A percentile compares a stretch with the other conserved stretches of the same genome.
These are phyloP conservation scores for Vaccinium vitisidaea DNA, from an alignment of 148 eudicot species.

Conservation along the genomic window DNA sequence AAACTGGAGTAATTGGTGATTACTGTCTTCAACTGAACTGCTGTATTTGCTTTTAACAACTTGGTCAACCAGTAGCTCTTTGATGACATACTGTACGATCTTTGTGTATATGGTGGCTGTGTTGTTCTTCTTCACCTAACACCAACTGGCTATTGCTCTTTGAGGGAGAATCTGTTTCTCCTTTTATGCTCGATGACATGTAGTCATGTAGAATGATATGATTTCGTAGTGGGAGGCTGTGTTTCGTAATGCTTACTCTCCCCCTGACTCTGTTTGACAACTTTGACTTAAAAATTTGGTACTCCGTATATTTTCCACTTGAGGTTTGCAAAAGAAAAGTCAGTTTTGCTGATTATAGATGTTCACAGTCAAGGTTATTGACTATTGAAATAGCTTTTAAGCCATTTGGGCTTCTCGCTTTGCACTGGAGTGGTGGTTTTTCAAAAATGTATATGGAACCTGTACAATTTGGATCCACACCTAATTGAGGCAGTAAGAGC, in stretches of 20 bases:
- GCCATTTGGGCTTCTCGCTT: neutral
- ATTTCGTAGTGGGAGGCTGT: neutral
- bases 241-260: neutral
- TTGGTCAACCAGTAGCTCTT: too few species aligned
- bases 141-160: neutral
- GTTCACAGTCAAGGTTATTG: neutral
- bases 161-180: neutral
- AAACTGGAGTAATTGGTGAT: neutral
- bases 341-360: neutral
- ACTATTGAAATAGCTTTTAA: neutral
- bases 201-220: neutral
- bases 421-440: neutral
- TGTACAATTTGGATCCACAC: constrained; percentile 6
- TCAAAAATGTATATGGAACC: neutral
- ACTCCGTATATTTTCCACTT: neutral
- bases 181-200: neutral
- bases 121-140: neutral
- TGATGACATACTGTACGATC: neutral
- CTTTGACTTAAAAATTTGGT: neutral
- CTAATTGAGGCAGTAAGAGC: neutral
- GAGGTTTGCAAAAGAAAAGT: neutral
- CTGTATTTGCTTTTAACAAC: neutral
- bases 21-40: neutral
- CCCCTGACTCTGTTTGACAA: neutral
- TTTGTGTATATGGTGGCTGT: neutral